Conservation (phyloP, 129 eudicot species). For the Helichrysum umbraculigerum region DNA sequence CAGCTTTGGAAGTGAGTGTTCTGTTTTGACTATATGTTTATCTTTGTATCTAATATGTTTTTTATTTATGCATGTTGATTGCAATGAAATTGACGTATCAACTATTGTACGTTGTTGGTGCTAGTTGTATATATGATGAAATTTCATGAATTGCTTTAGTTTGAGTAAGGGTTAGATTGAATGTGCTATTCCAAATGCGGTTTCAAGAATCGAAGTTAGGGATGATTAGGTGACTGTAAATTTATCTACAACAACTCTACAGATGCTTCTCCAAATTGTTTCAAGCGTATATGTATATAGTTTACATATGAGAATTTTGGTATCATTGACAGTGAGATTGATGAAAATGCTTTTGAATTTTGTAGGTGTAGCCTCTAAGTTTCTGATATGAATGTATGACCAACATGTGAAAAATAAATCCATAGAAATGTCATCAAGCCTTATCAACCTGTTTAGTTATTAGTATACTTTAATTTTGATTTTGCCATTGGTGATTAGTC, state of each 20-base stretch:
- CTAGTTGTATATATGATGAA: not conserved
- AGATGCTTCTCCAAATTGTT: not conserved
- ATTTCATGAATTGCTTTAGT: not conserved
- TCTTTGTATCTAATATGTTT: not conserved
- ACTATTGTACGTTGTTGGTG: not conserved
- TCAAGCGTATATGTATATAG: too few relatives aligned
- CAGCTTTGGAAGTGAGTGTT: conserved; percentile 55
- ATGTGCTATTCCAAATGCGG: not conserved
- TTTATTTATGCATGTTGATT: not conserved
- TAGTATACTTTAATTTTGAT: not conserved
- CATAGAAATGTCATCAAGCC: not conserved
- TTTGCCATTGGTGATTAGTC: too few relatives aligned
- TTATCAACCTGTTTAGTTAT: not conserved
- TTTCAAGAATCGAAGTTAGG: not conserved
- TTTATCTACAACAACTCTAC: not conserved
- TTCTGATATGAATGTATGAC: not conserved
- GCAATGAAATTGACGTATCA: not conserved
- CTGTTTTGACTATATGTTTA: not conserved
- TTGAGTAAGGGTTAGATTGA: not conserved
- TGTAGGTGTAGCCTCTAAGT: not conserved
- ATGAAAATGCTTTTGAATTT: not conserved
- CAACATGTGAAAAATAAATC: not conserved
- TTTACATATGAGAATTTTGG: not conserved
- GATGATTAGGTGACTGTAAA: not conserved
- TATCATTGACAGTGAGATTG: not conserved